phyloP scores from a whole-genome alignment of 176 grass and related monocot species.

The Zizania latifolia region DNA sequence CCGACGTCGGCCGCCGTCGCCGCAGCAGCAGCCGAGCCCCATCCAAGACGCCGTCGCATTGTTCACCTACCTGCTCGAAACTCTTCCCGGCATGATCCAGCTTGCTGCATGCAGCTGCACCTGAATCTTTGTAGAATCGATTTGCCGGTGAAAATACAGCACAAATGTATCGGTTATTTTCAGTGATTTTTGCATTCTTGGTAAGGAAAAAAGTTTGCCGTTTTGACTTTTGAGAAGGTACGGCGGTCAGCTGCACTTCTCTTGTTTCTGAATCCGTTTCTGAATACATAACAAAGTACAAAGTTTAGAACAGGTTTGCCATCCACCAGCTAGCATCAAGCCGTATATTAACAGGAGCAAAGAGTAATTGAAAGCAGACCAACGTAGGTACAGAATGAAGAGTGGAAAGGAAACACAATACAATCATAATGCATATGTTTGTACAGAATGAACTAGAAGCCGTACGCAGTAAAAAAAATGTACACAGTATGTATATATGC shows the following conservation, averaged over 20 bases:
- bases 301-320: too few relatives aligned
- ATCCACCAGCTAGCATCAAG: too few relatives aligned
- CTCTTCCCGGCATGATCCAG: constrained; percentile 48
- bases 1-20: too few relatives aligned
- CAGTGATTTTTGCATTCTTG: neutral
- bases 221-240: neutral
- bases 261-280: too few relatives aligned
- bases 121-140: constrained; percentile 18
- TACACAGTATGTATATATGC: neutral
- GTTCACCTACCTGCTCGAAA: constrained; percentile 64
- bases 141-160: neutral
- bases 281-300: too few relatives aligned
- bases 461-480: neutral
- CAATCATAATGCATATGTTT: neutral
- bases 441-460: neutral
- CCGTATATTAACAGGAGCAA: too few relatives aligned
- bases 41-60: too few relatives aligned
- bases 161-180: neutral
- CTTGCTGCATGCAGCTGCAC: neutral
- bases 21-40: too few relatives aligned
- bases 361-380: too few relatives aligned
- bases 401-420: neutral
- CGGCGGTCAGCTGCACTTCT: neutral
- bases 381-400: neutral
- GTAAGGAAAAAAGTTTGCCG: neutral